A percentile compares a stretch with the other conserved stretches of the same genome.
Conservation (phyloP, 768 basidiomycete genomes). For the Tulasnella sp. region DNA sequence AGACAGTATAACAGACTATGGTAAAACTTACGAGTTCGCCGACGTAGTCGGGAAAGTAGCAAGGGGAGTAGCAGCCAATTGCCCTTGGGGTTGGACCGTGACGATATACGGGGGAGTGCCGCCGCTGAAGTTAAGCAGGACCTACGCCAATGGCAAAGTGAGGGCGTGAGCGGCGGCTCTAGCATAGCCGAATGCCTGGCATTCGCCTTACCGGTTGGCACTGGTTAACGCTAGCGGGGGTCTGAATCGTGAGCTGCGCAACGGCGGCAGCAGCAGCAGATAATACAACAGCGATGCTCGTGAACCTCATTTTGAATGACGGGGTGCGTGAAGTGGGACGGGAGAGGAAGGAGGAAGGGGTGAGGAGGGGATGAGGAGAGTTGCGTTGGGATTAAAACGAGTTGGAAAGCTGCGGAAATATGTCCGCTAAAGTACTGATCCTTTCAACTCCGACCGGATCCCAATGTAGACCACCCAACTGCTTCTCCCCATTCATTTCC, state of each 20-base stretch:
- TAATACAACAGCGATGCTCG: background rate
- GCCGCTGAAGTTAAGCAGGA: slow-evolving; percentile 13
- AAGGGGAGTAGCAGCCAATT: background rate
- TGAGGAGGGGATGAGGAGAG: no score
- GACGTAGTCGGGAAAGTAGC: background rate
- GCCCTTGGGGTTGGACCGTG: background rate
- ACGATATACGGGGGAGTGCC: slow-evolving; percentile 16
- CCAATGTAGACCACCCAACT: no score
- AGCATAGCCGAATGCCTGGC: background rate
- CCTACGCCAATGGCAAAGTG: background rate
- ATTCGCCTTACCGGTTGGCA: background rate
- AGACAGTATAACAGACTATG: background rate
- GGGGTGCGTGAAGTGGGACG: no score
- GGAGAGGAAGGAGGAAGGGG: no score
- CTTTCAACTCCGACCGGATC: no score
- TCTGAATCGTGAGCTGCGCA: background rate
- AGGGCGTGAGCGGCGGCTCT: background rate
- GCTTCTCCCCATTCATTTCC: no score
- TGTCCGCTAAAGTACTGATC: no score
- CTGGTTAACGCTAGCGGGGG: background rate
- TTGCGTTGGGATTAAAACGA: no score
- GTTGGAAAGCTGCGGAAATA: no score
- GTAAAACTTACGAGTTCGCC: background rate
- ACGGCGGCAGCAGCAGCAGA: background rate
- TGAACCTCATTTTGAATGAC: background rate